A percentile compares a stretch with the other conserved stretches of the same genome.
These are phyloP conservation scores for Sclerotinia sclerotiorum DNA, from an alignment of 2,329 filamentous ascomycete species.

Conservation along the genomic window DNA sequence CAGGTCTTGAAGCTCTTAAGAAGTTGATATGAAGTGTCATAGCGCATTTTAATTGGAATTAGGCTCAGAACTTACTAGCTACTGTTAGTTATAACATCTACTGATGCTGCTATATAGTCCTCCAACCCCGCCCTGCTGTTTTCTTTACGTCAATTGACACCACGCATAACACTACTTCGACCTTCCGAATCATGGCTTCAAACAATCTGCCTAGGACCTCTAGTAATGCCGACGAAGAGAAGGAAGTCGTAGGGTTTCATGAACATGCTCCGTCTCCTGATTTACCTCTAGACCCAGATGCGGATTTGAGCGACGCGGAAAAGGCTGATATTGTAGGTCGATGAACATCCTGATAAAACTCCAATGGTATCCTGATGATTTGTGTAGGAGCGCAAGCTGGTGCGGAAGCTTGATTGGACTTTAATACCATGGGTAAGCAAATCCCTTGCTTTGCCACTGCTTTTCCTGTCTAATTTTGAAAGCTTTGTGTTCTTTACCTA, in stretches of 20 bases:
- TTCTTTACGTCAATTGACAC: background rate
- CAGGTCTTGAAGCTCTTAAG: background rate
- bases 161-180: background rate
- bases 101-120: background rate
- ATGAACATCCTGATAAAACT: background rate
- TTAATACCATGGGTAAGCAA: conserved; percentile 57
- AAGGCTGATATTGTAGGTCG: conserved; percentile 56
- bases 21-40: background rate
- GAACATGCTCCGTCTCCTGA: conserved; percentile 10
- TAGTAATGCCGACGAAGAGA: conserved; percentile 19
- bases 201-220: background rate
- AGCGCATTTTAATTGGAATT: background rate
- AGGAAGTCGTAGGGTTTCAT: background rate
- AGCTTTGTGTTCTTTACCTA: conserved; percentile 72
- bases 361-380: conserved; percentile 4
- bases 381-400: conserved; percentile 58
- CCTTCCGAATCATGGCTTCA: conserved; percentile 3
- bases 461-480: conserved; percentile 25
- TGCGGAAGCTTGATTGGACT: conserved; percentile 61
- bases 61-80: background rate
- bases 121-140: background rate
- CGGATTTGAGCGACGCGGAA: conserved; percentile 63
- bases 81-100: background rate
- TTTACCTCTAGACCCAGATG: conserved; percentile 56
- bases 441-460: background rate